phyloP scores from a whole-genome alignment of 495 filamentous ascomycete species.

The Hypoxylon crocopeplum region DNA sequence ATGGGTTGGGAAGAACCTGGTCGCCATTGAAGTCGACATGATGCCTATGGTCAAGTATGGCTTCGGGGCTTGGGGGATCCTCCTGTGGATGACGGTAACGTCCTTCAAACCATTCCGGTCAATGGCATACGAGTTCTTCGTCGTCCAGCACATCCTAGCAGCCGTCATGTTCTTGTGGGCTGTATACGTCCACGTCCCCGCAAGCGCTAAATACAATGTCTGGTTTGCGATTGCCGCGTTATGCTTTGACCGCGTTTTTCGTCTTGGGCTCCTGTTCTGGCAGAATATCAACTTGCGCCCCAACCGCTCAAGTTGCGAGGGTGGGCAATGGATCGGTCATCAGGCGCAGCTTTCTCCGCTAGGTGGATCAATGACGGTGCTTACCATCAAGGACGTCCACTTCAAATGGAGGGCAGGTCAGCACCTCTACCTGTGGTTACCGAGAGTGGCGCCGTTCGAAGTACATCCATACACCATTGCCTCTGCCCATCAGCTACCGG shows the following conservation, averaged over 20 bases:
- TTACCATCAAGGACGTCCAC: conserved; percentile 72
- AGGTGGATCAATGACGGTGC: conserved; percentile 66
- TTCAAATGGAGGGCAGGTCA: conserved; percentile 80
- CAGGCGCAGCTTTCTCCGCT: conserved; percentile 69
- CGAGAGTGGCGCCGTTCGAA: conserved; percentile 70
- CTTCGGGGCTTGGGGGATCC: conserved; percentile 73
- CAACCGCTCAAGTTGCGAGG: conserved; percentile 47
- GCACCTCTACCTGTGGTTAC: conserved; percentile 78
- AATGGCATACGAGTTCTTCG: conserved; percentile 79
- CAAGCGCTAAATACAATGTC: conserved; percentile 61
- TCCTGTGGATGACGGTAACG: conserved; percentile 74
- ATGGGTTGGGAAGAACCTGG: conserved; percentile 71
- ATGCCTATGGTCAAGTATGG: conserved; percentile 70
- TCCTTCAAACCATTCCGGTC: conserved; percentile 72
- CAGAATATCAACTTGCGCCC: conserved; percentile 64
- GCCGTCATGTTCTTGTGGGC: conserved; percentile 72
- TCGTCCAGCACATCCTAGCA: conserved; percentile 77
- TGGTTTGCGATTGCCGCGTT: conserved; percentile 78
- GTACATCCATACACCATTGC: conserved; percentile 86
- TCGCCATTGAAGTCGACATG: conserved; percentile 65
- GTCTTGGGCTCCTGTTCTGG: conserved; percentile 61
- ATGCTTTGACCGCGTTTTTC: conserved; percentile 70
- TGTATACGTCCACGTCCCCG: conserved; percentile 70
- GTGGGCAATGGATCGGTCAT: conserved; percentile 55
- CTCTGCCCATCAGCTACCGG: conserved; percentile 50